phyloP scores from a whole-genome alignment of 169 alveolate species.

The Prorocentrum cordatum region DNA sequence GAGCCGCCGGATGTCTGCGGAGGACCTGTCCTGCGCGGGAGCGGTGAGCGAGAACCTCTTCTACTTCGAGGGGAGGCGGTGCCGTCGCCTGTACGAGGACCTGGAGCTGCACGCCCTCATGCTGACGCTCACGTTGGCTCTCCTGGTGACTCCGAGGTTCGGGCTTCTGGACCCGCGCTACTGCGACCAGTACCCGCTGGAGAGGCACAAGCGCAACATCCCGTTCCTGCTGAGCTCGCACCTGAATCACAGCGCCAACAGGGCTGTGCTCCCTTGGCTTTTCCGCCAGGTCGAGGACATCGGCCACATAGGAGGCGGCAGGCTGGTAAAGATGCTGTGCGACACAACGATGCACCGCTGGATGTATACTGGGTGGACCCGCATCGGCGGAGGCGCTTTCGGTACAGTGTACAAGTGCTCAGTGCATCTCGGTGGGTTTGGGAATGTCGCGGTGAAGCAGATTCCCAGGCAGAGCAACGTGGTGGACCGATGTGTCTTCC shows the following conservation, averaged over 20 bases:
- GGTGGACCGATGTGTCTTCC: constrained; percentile 39
- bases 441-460: constrained; percentile 54
- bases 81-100: constrained; percentile 28
- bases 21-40: too few species aligned
- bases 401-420: not conserved
- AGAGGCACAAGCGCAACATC: constrained; percentile 34
- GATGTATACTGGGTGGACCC: not conserved
- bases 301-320: constrained; percentile 16
- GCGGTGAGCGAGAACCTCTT: too few species aligned
- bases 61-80: constrained; percentile 37
- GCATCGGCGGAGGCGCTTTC: not conserved
- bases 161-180: constrained; percentile 47
- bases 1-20: too few species aligned
- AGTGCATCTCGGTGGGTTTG: not conserved
- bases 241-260: constrained; percentile 63
- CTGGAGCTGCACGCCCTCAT: constrained; percentile 36
- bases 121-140: constrained; percentile 21
- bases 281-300: constrained; percentile 22
- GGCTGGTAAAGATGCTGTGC: constrained; percentile 23
- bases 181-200: constrained; percentile 36
- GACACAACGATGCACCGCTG: constrained; percentile 57
- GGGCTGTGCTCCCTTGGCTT: too few species aligned
- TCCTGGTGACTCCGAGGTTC: not conserved
- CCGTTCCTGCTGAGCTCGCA: constrained; percentile 52
- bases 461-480: constrained; percentile 34